Evolutionary conservation across 176 grass and related monocot species (phyloP).

Genomic region (Saccharum officinarum): DNA sequence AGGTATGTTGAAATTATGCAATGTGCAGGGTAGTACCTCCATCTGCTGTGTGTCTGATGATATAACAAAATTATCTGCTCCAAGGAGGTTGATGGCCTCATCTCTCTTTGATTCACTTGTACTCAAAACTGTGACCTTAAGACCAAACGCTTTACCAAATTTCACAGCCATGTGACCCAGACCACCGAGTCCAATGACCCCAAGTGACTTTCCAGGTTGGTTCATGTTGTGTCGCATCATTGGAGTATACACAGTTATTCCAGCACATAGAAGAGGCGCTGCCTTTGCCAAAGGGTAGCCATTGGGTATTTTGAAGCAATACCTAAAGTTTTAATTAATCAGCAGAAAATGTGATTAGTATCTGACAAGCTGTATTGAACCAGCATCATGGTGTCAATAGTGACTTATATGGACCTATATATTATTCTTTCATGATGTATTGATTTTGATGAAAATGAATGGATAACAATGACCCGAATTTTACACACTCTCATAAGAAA

Average conservation of each 20-base stretch:
- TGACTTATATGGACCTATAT: neutral
- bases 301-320: constrained; percentile 77
- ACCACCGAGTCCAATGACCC: constrained; percentile 73
- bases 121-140: constrained; percentile 74
- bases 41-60: constrained; percentile 70
- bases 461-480: neutral
- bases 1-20: neutral
- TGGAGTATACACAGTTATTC: constrained; percentile 76
- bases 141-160: constrained; percentile 77
- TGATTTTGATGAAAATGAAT: neutral
- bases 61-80: constrained; percentile 78
- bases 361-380: neutral
- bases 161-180: constrained; percentile 83
- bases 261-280: constrained; percentile 74
- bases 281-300: constrained; percentile 65
- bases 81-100: constrained; percentile 64
- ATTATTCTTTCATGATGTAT: neutral
- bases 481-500: neutral
- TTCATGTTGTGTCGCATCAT: constrained; percentile 87
- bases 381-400: neutral
- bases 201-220: constrained; percentile 75
- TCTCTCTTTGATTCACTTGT: constrained; percentile 77
- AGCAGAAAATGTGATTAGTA: neutral
- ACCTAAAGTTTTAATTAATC: constrained; percentile 35
- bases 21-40: constrained; percentile 42